These are phyloP conservation scores for Tuber indicum DNA, from an alignment of 495 filamentous ascomycete genomes.

Conservation along the genomic window DNA sequence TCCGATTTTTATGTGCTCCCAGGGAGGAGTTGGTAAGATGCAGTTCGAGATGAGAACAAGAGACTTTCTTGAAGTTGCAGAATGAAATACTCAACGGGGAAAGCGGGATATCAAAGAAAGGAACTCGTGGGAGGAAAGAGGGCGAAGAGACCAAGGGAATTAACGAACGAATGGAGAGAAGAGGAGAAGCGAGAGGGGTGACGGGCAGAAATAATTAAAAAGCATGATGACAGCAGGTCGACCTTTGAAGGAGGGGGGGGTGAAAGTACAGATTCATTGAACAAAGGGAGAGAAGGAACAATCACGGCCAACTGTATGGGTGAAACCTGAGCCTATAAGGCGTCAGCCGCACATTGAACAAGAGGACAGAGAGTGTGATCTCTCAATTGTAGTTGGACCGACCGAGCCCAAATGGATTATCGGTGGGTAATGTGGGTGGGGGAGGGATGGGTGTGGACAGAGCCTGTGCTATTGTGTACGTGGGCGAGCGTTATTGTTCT, in stretches of 20 bases:
- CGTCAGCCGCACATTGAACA: background rate
- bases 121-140: background rate
- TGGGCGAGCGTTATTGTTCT: slow-evolving; percentile 6
- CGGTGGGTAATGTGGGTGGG: background rate
- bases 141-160: background rate
- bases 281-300: slow-evolving; percentile 28
- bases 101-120: slow-evolving; percentile 1
- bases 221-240: slow-evolving; percentile 27
- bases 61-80: background rate
- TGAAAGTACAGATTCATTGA: slow-evolving; percentile 19
- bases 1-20: background rate
- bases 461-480: background rate
- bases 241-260: slow-evolving; percentile 1
- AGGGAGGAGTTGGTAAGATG: background rate
- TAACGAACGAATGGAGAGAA: slow-evolving; percentile 9
- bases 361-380: background rate
- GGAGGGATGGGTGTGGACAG: slow-evolving; percentile 1
- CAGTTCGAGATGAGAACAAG: background rate
- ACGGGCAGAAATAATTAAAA: slow-evolving; percentile 12
- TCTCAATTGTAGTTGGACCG: background rate
- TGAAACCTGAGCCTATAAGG: slow-evolving; percentile 1
- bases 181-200: slow-evolving; percentile 8
- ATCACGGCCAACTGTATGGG: slow-evolving; percentile 15
- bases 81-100: background rate
- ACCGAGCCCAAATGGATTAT: background rate